phyloP scores from a whole-genome alignment of 2,329 filamentous ascomycete genomes.

The Akanthomyces uredinophilus region DNA sequence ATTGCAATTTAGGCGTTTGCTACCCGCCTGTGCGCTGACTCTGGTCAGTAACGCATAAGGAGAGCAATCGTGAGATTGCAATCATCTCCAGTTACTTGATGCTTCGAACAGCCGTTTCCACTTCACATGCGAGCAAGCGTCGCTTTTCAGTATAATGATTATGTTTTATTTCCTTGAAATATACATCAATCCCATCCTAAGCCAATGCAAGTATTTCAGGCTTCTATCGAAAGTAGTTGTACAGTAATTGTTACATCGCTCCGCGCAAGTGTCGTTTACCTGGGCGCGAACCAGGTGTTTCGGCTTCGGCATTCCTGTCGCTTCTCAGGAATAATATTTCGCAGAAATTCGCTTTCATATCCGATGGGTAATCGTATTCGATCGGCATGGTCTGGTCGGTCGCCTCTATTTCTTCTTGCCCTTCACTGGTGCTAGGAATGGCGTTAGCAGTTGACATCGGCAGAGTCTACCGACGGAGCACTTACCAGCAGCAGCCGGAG shows the following conservation, averaged over 20 bases:
- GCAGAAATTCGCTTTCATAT: not conserved
- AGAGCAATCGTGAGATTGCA: not conserved
- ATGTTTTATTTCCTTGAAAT: not conserved
- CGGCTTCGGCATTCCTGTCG: not conserved
- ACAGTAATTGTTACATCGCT: conserved; percentile 11
- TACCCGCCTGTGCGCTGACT: not conserved
- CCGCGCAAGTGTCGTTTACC: not conserved
- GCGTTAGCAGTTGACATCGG: not conserved
- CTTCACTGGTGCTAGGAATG: conserved; percentile 21
- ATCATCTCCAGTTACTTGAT: too few relatives aligned
- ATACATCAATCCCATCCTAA: not conserved
- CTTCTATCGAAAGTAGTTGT: conserved; percentile 7
- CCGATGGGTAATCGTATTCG: not conserved
- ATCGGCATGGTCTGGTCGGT: not conserved
- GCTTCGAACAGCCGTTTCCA: too few relatives aligned
- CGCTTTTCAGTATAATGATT: not conserved
- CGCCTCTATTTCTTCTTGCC: conserved; percentile 21
- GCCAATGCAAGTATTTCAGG: not conserved
- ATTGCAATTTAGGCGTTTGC: not conserved
- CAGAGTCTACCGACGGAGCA: not conserved
- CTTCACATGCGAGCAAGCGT: not conserved
- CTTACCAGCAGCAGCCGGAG: conserved; percentile 28
- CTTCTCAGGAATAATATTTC: not conserved
- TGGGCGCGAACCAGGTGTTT: not conserved
- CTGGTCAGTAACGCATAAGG: not conserved